A percentile compares a stretch with the other conserved stretches of the same genome.
Conservation (phyloP, 1,284 basidiomycete genomes). For the Puccinia triticina region DNA sequence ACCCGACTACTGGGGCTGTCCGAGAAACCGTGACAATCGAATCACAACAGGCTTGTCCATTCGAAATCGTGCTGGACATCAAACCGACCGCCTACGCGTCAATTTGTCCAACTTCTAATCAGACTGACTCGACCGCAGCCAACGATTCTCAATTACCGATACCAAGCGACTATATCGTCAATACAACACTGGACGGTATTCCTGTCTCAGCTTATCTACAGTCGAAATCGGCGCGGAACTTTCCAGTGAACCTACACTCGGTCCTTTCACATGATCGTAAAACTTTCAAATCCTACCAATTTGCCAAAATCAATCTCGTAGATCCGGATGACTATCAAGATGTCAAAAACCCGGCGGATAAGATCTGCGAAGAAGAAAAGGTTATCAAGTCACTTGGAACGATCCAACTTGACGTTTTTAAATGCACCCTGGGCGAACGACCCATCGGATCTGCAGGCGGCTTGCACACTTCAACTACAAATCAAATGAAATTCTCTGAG, state of each 20-base stretch:
- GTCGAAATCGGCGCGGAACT: neutral
- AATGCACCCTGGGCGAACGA: neutral
- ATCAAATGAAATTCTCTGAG: constrained; percentile 38
- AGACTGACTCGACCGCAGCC: too few species aligned
- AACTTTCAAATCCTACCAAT: constrained; percentile 1
- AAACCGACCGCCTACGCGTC: constrained; percentile 13
- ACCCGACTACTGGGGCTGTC: constrained; percentile 5
- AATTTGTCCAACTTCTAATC: neutral
- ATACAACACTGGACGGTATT: neutral
- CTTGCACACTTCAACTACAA: neutral
- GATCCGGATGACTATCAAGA: constrained; percentile 7
- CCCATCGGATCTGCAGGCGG: neutral
- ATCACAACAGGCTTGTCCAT: neutral
- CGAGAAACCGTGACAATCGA: constrained; percentile 29
- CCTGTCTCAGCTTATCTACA: neutral
- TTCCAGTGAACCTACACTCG: neutral
- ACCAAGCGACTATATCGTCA: too few species aligned
- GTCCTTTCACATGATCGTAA: neutral
- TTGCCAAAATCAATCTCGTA: constrained; percentile 7
- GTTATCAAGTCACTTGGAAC: constrained; percentile 23
- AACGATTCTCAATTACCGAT: too few species aligned
- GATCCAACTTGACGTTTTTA: neutral
- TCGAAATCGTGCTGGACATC: constrained; percentile 20
- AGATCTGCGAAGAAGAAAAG: constrained; percentile 24
- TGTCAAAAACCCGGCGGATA: neutral